Base-by-base conservation (phyloP, 352 stramenopile species). In the Globisporangium spiculum region DNA sequence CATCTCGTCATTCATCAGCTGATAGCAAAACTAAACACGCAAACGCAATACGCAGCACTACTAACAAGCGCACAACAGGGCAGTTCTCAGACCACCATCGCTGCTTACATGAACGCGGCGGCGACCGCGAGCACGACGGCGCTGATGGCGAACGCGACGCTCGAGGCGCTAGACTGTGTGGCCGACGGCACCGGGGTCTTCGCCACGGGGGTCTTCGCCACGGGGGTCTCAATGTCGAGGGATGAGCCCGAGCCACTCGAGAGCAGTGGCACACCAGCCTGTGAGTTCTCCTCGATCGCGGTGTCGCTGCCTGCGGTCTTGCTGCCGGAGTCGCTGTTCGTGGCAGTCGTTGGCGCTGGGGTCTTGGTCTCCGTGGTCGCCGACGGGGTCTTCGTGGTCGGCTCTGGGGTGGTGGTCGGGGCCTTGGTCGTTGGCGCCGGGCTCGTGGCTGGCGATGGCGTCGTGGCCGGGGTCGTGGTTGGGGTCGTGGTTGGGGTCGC, bases 61-160 rank as follows among this genome's bases (percentile, higher is more conserved):
- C 27, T 59, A 16, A 41, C 34, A 36, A 12, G 53, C 36, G 36
- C 36, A 27, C 26, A 27, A 27, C 26, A 27, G 26, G 26, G 2
- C 26, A 27, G 26, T 27, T 27, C 26, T 27, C 26, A 27, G 26
- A 27, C 26, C 26, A 27, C 26, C 26, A 27, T 27, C 52, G 56
- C 14, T 41, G 34, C 34, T 68, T 68, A 68, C 63, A 68, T 60
- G 63, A 68, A 68, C 38, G 63, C 44, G 7, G 53, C 63, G 20
- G 63, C 63, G 54, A 63, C 63, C 6, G 53, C 63, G 26, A 68
- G 53, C 53, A 63, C 54, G 53, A 58, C 63, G 2, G 63, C 54
- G 26, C 63, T 46, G 8, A 38, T 30, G 8, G 63, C 54, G 38
- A 68, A 44, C 4, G 38, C 63, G 36, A 63, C 16, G 26, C 53